phyloP scores from a whole-genome alignment of 352 stramenopile genomes.

The Phytophthora cactorum region DNA sequence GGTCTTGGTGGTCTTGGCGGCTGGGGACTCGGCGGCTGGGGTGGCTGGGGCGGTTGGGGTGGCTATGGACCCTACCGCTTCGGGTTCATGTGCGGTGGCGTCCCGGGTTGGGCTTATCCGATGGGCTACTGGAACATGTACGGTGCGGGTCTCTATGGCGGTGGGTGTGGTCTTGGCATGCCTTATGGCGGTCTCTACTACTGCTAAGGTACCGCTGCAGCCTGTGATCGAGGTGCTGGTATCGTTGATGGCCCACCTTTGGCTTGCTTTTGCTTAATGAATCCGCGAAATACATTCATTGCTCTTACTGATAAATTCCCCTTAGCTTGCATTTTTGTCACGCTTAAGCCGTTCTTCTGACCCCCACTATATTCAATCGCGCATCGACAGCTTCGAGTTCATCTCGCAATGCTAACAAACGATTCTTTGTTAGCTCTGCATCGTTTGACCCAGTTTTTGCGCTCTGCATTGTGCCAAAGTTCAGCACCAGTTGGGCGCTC shows the following conservation, averaged over 20 bases:
- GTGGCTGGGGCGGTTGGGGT: conserved; percentile 21
- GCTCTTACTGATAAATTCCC: no score
- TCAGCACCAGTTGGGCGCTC: conserved; percentile 55
- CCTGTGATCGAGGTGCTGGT: no score
- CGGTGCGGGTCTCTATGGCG: conserved; percentile 28
- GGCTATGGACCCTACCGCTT: conserved; percentile 90
- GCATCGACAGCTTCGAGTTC: conserved; percentile 35
- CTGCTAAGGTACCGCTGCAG: conserved; percentile 18
- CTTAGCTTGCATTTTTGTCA: no score
- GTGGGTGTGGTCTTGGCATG: conserved; percentile 28
- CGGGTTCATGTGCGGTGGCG: conserved; percentile 32
- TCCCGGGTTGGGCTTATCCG: conserved; percentile 44
- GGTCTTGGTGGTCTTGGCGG: no score
- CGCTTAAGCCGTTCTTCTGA: no score
- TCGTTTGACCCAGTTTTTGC: conserved; percentile 9
- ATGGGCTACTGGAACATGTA: conserved; percentile 46
- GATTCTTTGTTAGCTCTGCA: conserved; percentile 15
- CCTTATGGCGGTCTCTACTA: conserved; percentile 34
- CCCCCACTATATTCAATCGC: conserved; percentile 4
- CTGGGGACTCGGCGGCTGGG: no score
- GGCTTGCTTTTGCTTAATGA: no score
- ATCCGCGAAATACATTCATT: no score
- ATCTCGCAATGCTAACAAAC: conserved; percentile 27
- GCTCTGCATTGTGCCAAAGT: conserved; percentile 23
- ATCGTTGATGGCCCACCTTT: no score